A percentile compares a stretch with the other conserved stretches of the same genome.
These are phyloP conservation scores for Annona squamosa DNA, from an alignment of 164 flowering plant species.

Conservation along the genomic window DNA sequence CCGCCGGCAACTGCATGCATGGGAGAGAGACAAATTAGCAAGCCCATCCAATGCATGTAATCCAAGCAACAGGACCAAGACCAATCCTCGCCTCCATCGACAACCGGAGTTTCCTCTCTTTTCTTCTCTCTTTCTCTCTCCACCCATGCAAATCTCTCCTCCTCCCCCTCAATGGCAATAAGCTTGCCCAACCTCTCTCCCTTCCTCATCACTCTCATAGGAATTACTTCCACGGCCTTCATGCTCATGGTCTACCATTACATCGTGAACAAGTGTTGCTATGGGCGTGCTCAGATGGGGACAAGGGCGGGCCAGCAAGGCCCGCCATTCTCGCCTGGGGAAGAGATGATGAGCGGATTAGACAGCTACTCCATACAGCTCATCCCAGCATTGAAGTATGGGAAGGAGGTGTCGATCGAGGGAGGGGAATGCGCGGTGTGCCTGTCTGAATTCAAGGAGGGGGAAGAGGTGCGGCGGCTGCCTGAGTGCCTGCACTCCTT, in stretches of 20 bases:
- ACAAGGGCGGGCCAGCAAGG: neutral
- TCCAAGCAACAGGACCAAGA: no score
- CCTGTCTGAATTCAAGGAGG: constrained; percentile 34
- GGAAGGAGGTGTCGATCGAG: constrained; percentile 27
- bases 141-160: neutral
- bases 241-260: constrained; percentile 28
- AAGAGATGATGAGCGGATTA: neutral
- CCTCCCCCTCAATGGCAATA: neutral
- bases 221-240: constrained; percentile 13
- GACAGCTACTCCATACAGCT: constrained; percentile 4
- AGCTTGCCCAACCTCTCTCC: neutral
- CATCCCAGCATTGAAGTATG: constrained; percentile 4
- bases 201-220: constrained; percentile 9
- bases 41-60: no score
- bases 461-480: constrained; percentile 41
- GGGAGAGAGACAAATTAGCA: no score
- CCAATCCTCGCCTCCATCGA: no score
- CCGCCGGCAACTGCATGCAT: no score
- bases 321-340: neutral
- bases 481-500: constrained; percentile 53
- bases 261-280: constrained; percentile 16
- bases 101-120: neutral
- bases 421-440: constrained; percentile 15
- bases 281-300: neutral
- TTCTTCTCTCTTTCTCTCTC: neutral